Conservation (phyloP, 495 filamentous ascomycete genomes). For the Xylaria longipes region DNA sequence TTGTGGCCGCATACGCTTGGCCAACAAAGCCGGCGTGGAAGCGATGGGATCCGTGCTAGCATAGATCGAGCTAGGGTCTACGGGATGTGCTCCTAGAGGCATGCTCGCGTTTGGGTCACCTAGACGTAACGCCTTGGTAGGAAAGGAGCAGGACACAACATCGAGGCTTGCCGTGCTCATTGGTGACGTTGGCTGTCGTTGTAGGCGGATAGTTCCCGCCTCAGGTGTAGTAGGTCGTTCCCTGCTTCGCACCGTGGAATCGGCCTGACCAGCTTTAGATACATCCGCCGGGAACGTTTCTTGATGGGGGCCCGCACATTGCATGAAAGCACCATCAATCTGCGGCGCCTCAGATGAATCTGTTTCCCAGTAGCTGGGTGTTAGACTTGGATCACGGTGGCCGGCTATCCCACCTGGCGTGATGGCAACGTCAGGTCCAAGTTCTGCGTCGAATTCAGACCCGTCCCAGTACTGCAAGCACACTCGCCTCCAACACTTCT, state of each 20-base stretch:
- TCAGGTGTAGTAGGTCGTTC: slow-evolving; percentile 53
- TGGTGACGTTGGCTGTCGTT: slow-evolving; percentile 52
- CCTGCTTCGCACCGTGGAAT: slow-evolving; percentile 45
- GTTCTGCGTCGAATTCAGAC: slow-evolving; percentile 61
- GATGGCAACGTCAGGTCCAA: slow-evolving; percentile 72
- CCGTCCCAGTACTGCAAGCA: slow-evolving; percentile 89
- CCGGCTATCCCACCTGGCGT: slow-evolving; percentile 73
- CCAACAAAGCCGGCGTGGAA: slow-evolving; percentile 58
- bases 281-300: slow-evolving; percentile 57
- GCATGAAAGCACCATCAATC: slow-evolving; percentile 47
- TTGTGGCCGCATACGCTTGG: slow-evolving; percentile 57
- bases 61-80: slow-evolving; percentile 58
- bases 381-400: slow-evolving; percentile 58
- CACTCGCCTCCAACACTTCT: slow-evolving; percentile 95
- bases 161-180: slow-evolving; percentile 62
- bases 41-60: slow-evolving; percentile 53
- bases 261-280: slow-evolving; percentile 55
- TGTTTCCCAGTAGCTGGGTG: slow-evolving; percentile 54
- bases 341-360: slow-evolving; percentile 48
- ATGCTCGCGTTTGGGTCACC: slow-evolving; percentile 51
- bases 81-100: slow-evolving; percentile 68
- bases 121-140: slow-evolving; percentile 63
- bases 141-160: slow-evolving; percentile 84
- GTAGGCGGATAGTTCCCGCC: slow-evolving; percentile 34
- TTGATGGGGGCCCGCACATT: slow-evolving; percentile 34